Base-by-base conservation (phyloP, 345 rosid genomes). In the Pseudoturritis turrita region DNA sequence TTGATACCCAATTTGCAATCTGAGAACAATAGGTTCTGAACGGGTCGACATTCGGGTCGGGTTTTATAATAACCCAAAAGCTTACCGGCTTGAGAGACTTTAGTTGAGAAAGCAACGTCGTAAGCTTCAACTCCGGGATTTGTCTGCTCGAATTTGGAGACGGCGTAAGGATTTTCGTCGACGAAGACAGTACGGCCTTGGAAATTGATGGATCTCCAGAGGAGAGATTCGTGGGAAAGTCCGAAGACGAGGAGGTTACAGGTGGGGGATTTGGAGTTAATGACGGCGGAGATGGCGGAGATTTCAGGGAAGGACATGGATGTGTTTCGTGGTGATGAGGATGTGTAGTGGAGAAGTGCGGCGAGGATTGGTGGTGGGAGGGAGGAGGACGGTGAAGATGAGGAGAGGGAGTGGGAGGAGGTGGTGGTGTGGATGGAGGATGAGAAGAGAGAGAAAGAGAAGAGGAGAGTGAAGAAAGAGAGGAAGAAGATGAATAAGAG, bases 1-100 rank as follows among this genome's bases (percentile, higher is more conserved):
- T 94, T 94, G 46, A 94, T 81, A 2, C 83, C 97, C 1, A 94
- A 75, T 41, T 77, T 82, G 75, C 98, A 94, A 26, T 94, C 97
- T 0, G 97, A 94, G 82, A 88, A 94, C 19, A 94, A 51, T 1
- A 94, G 84, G 71, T 94, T 91, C 80, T 91, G 98, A n/a, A 89
- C 91, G 2, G 97, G 98, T 59, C 82, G 62, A 69, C 98, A 94
- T 22, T 94, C 96, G 25, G 70, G 69, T 49, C 74, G 87, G 17
- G 77, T 68, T 64, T 66, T 83, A 0, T 87, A 83, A 6, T 44
- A 49, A 3, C 71, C 35, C 5, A 94, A 62, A 43, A 88, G 83
- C 22, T 71, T 64, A 2, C 45, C 2, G 80, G 76, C 82, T 43
- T 91, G 86, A 45, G 78, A 80, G 10, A 88, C 96, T 70, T 77